Evolutionary conservation across 805 yeast species (phyloP), one percentile per base, ranked within the genome.

Genomic region (Pichia sporocuriosa): DNA sequence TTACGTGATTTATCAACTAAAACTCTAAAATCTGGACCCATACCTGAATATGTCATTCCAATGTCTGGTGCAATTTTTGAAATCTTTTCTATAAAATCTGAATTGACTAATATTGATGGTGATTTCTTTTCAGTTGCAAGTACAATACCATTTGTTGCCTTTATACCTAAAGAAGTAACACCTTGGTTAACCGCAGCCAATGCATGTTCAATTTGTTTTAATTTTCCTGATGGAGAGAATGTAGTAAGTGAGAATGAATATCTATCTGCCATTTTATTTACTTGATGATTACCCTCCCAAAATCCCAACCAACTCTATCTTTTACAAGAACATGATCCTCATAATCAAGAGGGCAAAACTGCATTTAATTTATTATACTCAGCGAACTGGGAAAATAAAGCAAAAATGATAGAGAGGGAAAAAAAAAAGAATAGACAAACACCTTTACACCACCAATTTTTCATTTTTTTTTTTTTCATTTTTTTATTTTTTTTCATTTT

Each of bases 21-120:
- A 13, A 93, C 95, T 50, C 99, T 75, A 69, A 84, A 93, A 63
- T 93, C 99, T 19, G 99, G 98, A 21, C 97, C 97, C 97, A 93
- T 89, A 16, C 99, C 99, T 6, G 96, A 75, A 65, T 93, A 93
- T 4, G 95, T 89, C 74, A 93, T 87, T 44, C 97, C 98, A 54
- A 90, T 84, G 60, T 93, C 88, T 28, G 98, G 97, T 4, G 98
- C 88, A 56, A 93, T 76, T 47, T 76, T 65, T 37, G 85, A 82
- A 29, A 93, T 80, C 60, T 93, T 93, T 39, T 82, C 73, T 44
- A 84, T 72, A 38, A 86, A 74, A 37, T 84, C 94, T 27, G 77
- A 67, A 51, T 85, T 80, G 40, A 87, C 76, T 48, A 93, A 73
- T 12, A 84, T 71, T 9, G 96, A 86, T 35, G 81, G 73, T 25